Percentiles rank a stretch among this genome's conserved stretches.
Evolutionary conservation across 495 filamentous ascomycete genomes (phyloP).

Genomic region (Massariosphaeria phaeospora): DNA sequence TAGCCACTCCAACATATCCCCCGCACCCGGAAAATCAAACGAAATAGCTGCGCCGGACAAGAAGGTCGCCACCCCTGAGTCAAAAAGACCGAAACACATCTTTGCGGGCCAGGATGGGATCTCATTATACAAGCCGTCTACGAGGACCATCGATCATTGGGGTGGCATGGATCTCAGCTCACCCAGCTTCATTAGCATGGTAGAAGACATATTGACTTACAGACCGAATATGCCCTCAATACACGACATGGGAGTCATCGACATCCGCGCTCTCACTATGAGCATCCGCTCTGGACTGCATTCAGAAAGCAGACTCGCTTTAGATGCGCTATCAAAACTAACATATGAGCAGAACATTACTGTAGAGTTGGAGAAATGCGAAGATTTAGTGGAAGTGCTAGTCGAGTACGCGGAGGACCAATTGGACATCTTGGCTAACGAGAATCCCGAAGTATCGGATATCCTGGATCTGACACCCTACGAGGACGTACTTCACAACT

Average conservation of each 20-base stretch:
- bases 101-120: too few relatives aligned
- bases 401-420: constrained; percentile 89
- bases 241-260: constrained; percentile 78
- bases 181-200: constrained; percentile 4
- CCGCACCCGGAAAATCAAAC: constrained; percentile 1
- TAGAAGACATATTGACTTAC: constrained; percentile 36
- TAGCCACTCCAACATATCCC: constrained; percentile 2
- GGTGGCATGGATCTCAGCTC: constrained; percentile 3
- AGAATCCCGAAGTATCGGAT: constrained; percentile 78
- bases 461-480: constrained; percentile 74
- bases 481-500: constrained; percentile 78
- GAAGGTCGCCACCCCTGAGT: neutral
- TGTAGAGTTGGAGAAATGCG: constrained; percentile 67
- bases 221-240: constrained; percentile 69
- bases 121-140: neutral
- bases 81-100: neutral
- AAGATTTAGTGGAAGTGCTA: constrained; percentile 81
- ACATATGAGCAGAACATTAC: constrained; percentile 58
- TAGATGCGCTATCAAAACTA: constrained; percentile 75
- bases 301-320: constrained; percentile 76
- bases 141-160: neutral
- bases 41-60: neutral
- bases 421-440: constrained; percentile 69
- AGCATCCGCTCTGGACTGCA: constrained; percentile 89
- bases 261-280: constrained; percentile 86